Conservation (phyloP, 2,329 filamentous ascomycete genomes). For the Elsinoe batatas region DNA sequence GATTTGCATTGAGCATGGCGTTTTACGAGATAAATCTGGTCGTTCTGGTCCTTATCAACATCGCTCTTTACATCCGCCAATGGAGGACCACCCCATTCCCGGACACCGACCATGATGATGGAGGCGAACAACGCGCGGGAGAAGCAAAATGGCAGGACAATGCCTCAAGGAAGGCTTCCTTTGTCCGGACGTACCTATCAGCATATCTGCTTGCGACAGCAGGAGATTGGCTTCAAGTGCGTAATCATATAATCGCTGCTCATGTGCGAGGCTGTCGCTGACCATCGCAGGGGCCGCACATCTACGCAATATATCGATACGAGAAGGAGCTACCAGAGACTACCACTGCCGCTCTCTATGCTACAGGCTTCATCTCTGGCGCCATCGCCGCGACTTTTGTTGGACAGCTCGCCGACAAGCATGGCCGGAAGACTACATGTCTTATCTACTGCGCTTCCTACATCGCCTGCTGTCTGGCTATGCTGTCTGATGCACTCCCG, state of each 20-base stretch:
- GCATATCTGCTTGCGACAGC: constrained; percentile 36
- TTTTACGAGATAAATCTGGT: constrained; percentile 21
- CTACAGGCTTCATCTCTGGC: constrained; percentile 41
- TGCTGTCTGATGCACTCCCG: constrained; percentile 37
- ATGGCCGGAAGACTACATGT: constrained; percentile 44
- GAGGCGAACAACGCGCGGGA: constrained; percentile 6
- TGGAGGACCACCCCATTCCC: background rate
- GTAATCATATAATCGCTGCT: constrained; percentile 6
- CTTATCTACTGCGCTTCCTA: constrained; percentile 47
- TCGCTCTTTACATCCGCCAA: constrained; percentile 17
- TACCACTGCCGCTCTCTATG: constrained; percentile 38
- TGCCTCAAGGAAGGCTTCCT: constrained; percentile 4
- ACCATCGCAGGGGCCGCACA: constrained; percentile 33
- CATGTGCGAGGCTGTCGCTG: background rate
- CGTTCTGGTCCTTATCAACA: constrained; percentile 18
- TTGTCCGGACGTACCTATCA: constrained; percentile 21
- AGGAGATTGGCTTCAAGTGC: constrained; percentile 39
- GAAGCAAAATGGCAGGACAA: constrained; percentile 17
- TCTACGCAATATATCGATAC: constrained; percentile 45
- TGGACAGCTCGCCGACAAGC: constrained; percentile 40
- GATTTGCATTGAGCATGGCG: constrained; percentile 15
- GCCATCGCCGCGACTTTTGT: constrained; percentile 41
- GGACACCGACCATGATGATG: background rate
- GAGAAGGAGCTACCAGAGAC: constrained; percentile 39
- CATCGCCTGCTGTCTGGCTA: constrained; percentile 43